These are phyloP conservation scores for Solanum hybrid DNA, from an alignment of 305 asterid species.

Conservation along the genomic window DNA sequence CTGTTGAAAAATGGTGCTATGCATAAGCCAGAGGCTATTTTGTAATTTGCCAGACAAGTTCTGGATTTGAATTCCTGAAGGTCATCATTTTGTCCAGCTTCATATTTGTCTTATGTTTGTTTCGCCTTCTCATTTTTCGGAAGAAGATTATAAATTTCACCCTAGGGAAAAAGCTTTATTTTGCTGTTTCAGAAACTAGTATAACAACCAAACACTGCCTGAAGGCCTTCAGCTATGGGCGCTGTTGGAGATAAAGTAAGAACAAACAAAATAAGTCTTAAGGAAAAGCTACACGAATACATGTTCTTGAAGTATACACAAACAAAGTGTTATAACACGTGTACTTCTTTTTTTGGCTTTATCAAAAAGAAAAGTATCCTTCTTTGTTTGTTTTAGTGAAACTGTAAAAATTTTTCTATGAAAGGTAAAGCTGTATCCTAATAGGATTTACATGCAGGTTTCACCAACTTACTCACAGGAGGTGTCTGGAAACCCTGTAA, in stretches of 20 bases:
- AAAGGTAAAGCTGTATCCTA: neutral
- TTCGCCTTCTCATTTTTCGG: neutral
- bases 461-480: conserved; percentile 90
- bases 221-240: neutral
- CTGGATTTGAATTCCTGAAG: neutral
- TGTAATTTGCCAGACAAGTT: neutral
- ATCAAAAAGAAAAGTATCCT: neutral
- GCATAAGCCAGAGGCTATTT: neutral
- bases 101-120: neutral
- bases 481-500: conserved; percentile 65
- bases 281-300: neutral
- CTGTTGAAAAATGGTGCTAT: neutral
- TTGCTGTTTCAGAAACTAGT: neutral
- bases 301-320: neutral
- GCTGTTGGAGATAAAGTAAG: neutral
- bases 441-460: conserved; percentile 41
- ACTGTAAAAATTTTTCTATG: neutral
- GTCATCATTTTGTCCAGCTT: neutral
- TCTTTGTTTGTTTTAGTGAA: neutral
- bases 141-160: neutral
- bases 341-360: neutral
- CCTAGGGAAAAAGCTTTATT: neutral
- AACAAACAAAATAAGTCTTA: neutral
- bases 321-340: neutral
- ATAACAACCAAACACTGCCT: neutral